These are phyloP conservation scores for Solanum ossicruentum DNA, from an alignment of 257 asterid genomes.

Conservation along the genomic window DNA sequence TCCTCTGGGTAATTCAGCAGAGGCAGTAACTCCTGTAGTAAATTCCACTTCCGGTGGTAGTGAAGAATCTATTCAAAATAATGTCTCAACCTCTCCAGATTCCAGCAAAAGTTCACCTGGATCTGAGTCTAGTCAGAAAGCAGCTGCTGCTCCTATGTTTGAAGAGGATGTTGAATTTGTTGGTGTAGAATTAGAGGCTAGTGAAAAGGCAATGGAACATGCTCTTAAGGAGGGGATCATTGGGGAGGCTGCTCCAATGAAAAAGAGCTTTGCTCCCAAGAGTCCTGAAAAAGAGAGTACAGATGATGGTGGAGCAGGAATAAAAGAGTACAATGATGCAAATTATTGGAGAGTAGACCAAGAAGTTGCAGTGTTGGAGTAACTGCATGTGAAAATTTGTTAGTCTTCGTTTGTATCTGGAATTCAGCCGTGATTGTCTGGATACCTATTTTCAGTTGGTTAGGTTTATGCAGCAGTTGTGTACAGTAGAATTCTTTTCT, in stretches of 20 bases:
- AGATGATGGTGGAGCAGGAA: conserved; percentile 37
- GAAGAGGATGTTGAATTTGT: conserved; percentile 98
- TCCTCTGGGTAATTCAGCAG: conserved; percentile 2
- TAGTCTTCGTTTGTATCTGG: not conserved
- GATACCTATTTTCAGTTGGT: conserved; percentile 1
- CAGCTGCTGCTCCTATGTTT: conserved; percentile 48
- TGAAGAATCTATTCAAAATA: conserved; percentile 25
- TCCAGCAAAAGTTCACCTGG: conserved; percentile 21
- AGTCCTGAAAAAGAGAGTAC: conserved; percentile 37
- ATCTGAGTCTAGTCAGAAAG: conserved; percentile 23
- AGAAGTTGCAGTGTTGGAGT: conserved; percentile 62
- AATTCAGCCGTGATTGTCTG: not conserved
- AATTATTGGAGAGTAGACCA: conserved; percentile 96
- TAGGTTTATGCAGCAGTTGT: conserved; percentile 2
- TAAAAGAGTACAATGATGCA: conserved; percentile 72
- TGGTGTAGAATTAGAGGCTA: conserved; percentile 85
- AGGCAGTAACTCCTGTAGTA: conserved; percentile 6
- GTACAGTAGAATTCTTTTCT: conserved; percentile 21
- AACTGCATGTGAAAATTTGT: not conserved
- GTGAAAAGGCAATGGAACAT: conserved; percentile 64
- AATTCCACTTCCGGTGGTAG: conserved; percentile 26
- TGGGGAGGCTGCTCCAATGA: conserved; percentile 82
- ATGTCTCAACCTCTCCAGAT: conserved; percentile 19
- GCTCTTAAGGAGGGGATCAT: conserved; percentile 95
- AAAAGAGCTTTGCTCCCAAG: conserved; percentile 32